Evolutionary conservation across 2,329 filamentous ascomycete species (phyloP).

Genomic region (Drechslerella coelobrocha): DNA sequence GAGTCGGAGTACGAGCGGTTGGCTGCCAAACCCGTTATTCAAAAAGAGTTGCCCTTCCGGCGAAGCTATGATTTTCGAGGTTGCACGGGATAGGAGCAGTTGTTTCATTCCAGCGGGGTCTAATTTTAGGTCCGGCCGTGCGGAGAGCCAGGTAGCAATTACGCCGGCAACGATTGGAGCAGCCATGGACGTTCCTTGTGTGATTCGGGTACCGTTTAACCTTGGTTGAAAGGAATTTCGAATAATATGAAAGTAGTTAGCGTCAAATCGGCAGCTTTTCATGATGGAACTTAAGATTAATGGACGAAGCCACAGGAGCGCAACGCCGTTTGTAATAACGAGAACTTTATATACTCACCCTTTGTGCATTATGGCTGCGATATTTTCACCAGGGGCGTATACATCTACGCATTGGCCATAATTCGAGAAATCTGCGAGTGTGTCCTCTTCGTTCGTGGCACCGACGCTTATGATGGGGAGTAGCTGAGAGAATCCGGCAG

Average conservation of each 20-base stretch:
- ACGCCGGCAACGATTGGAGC: slow-evolving; percentile 73
- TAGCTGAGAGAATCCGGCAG: slow-evolving; percentile 57
- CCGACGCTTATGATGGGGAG: slow-evolving; percentile 59
- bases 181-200: slow-evolving; percentile 63
- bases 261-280: too few species aligned
- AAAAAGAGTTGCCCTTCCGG: neutral
- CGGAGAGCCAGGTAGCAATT: slow-evolving; percentile 66
- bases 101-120: slow-evolving; percentile 7
- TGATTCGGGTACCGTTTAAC: slow-evolving; percentile 62
- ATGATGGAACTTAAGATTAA: too few species aligned
- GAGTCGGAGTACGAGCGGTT: too few species aligned
- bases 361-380: slow-evolving; percentile 61
- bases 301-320: too few species aligned
- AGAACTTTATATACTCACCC: slow-evolving; percentile 61
- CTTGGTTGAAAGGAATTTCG: slow-evolving; percentile 58
- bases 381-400: slow-evolving; percentile 65
- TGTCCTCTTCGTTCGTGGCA: slow-evolving; percentile 57
- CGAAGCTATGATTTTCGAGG: neutral
- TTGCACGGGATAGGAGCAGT: slow-evolving; percentile 7
- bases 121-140: slow-evolving; percentile 6
- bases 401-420: slow-evolving; percentile 64
- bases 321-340: too few species aligned
- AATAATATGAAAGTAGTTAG: neutral
- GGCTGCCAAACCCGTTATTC: slow-evolving; percentile 20
- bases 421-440: slow-evolving; percentile 59